Base-by-base conservation (phyloP, 1,284 basidiomycete genomes). In the Meira nashicola region DNA sequence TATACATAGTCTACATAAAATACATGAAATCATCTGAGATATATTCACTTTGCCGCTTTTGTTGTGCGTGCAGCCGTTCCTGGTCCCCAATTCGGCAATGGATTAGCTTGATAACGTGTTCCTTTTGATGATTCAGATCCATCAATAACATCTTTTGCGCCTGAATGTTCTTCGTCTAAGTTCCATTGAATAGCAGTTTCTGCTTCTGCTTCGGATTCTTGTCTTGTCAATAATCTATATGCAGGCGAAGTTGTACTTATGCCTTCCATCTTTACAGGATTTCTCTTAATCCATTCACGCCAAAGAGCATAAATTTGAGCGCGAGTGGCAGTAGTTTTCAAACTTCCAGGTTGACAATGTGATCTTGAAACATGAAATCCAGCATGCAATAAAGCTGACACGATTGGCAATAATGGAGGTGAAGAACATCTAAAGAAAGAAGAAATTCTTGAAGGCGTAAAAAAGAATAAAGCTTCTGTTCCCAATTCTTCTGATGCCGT, bases 31-130 rank as follows among this genome's bases (percentile, higher is more conserved):
- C 8, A 8, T 8, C 28, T 33, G 28, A 33, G 8, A 33, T 33
- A 4, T 3, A 33, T 8, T 33, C 28, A 33, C 28, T 33, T 44
- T 44, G 43, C 17, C 4, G 43, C 43, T 9, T 44, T 44, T 44
- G 50, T 53, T 2, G 50, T 50, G 25, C 43, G 71, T 15, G 76
- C 76, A 2, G 76, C 76, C 4, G 71, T 74, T 4, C 78, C 78
- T 0, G 94, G 94, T 0, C 94, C 94, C 94, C 94, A 98, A 76
- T 95, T 85, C 1, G 88, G 84, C 41, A 86, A 83, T 2, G 94
- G 94, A 77, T 96, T 97, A 68, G 86, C 83, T 80, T 95, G 94
- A 80, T 97, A 97, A 51, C 90, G 84, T 3, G 58, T 44, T 11
- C 62, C 62, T 17, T 55, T 28, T 11, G 52, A 43, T 14, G 48